phyloP scores from a whole-genome alignment of 306 rosid species.

The Pachyrhizus erosus region DNA sequence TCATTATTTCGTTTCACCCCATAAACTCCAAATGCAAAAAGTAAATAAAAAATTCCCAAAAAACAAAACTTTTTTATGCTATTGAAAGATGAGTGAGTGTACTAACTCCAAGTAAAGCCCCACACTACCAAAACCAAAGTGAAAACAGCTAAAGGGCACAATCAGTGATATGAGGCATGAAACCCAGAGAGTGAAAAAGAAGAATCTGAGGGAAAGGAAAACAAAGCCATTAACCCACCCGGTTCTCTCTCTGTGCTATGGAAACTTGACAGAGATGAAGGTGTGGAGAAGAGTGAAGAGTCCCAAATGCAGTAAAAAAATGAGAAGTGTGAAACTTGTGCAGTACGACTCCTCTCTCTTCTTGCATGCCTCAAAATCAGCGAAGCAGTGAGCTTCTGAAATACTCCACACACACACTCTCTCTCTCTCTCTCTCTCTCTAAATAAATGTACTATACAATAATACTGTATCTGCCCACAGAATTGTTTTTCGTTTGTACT shows the following conservation, averaged over 20 bases:
- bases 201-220: neutral
- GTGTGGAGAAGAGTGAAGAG: conserved; percentile 35
- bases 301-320: conserved; percentile 55
- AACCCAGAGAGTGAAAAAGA: conserved; percentile 30
- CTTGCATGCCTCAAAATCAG: conserved; percentile 91
- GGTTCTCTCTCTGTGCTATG: conserved; percentile 45
- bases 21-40: conserved; percentile 36
- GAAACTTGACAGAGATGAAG: conserved; percentile 51
- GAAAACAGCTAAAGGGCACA: neutral
- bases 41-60: neutral
- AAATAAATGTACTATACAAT: conserved; percentile 38
- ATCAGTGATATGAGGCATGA: neutral
- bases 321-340: conserved; percentile 61
- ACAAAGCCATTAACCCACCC: conserved; percentile 48
- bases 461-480: conserved; percentile 61
- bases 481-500: conserved; percentile 46
- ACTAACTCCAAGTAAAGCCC: neutral
- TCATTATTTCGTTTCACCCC: neutral
- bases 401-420: conserved; percentile 49
- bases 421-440: conserved; percentile 33
- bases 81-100: conserved; percentile 11
- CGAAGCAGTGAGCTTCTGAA: conserved; percentile 88
- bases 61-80: conserved; percentile 5
- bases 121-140: conserved; percentile 12
- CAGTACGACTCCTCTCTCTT: conserved; percentile 53